Base-by-base conservation (phyloP, 306 rosid species). In the Cyclanthera cordifolia region DNA sequence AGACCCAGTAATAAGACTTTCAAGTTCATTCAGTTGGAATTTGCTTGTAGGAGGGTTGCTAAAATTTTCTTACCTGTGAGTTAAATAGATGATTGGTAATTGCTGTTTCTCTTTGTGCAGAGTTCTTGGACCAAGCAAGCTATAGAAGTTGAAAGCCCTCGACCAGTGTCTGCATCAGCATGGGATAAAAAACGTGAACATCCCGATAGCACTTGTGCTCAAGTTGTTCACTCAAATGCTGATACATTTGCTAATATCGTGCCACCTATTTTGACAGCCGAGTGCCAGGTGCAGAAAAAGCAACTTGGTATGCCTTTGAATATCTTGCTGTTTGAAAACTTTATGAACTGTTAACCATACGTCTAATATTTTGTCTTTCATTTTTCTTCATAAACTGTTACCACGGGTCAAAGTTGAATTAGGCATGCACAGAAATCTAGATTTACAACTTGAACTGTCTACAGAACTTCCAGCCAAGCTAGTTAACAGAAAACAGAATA, bases 101-200 rank as follows among this genome's bases (percentile, higher is more conserved):
- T 59, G 56, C 58, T 67, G 58, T 43, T 39, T 73, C 64, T 80
- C 70, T 57, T 78, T 79, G 54, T 85, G 74, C 82, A 91, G 97
- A 83, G 95, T 80, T 88, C 97, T 58, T 91, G 97, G 97, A 88
- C 95, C 37, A 88, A 86, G 75, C 87, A 77, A 73, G 89, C 88
- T 61, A 82, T 85, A 57, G 97, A 88, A 77, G 91, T 86, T 71
- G 96, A 91, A 73, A 86, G 95, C 79, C 87, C 91, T n/a, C 77
- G 49, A 69, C 79, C 82, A 32, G 77, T 51, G 24, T 88, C 83
- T 71, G 77, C 79, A 17, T 66, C 71, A 46, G 71, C 55, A 58
- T 84, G 89, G 82, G 82, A 79, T 75, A 81, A 81, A 54, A 79
- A 72, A 59, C 58, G 79, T 5, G 84, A 86, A 70, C 74, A 87